Evolutionary conservation across 306 rosid species (phyloP).

Genomic region (Dicorynia guianensis): DNA sequence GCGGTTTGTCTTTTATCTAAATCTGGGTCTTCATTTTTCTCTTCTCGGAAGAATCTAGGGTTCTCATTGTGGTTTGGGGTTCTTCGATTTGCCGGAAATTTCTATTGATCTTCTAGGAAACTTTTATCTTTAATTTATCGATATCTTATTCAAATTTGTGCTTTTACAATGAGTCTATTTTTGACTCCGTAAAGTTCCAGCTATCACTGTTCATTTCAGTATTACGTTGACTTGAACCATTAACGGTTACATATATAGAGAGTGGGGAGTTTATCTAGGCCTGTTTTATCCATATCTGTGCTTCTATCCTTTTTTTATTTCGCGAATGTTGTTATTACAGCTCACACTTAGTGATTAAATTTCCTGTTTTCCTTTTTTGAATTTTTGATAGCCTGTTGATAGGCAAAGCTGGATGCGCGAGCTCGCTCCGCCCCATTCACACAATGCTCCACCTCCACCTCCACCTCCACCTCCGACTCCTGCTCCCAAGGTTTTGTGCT

Average conservation of each 20-base stretch:
- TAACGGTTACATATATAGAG: neutral
- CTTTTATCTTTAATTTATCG: neutral
- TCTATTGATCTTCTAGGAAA: constrained; percentile 15
- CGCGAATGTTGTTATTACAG: constrained; percentile 17
- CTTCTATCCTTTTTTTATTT: constrained; percentile 5
- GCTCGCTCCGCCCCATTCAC: constrained; percentile 68
- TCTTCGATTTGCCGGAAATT: constrained; percentile 14
- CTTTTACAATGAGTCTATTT: constrained; percentile 7
- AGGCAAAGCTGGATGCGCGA: constrained; percentile 89
- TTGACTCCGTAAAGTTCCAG: constrained; percentile 12
- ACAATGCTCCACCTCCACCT: constrained; percentile 52
- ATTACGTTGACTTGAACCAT: constrained; percentile 37
- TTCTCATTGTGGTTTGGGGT: constrained; percentile 3
- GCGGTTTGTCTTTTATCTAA: constrained; percentile 52
- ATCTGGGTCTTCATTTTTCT: neutral
- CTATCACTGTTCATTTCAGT: constrained; percentile 21
- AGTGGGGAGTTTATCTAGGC: constrained; percentile 10
- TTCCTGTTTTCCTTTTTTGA: constrained; percentile 22
- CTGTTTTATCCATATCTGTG: constrained; percentile 12
- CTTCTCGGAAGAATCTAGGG: constrained; percentile 22
- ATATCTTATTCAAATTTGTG: neutral
- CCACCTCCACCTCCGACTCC: constrained; percentile 50
- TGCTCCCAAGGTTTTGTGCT: constrained; percentile 76
- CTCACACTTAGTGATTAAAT: constrained; percentile 27
- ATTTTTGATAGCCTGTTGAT: constrained; percentile 63